A percentile compares a stretch with the other conserved stretches of the same genome.
phyloP scores from a whole-genome alignment of 2,329 filamentous ascomycete species.

The Colletotrichum cereale region DNA sequence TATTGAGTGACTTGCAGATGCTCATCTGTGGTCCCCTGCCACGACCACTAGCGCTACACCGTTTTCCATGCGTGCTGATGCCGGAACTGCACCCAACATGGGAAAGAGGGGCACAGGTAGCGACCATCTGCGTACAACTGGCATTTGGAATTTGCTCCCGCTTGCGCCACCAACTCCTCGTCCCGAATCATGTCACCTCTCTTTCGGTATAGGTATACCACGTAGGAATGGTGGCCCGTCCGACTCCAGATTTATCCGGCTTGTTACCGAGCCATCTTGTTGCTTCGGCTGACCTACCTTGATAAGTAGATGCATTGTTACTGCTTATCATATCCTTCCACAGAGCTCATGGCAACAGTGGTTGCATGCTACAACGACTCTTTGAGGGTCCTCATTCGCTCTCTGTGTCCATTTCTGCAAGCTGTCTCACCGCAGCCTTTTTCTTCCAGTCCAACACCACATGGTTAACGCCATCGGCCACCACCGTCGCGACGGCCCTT shows the following conservation, averaged over 20 bases:
- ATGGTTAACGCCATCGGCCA: neutral
- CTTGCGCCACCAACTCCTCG: neutral
- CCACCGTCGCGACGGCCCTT: neutral
- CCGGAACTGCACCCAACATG: slow-evolving; percentile 12
- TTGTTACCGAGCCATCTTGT: neutral
- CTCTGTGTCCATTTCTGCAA: neutral
- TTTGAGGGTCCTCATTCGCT: neutral
- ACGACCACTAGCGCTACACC: slow-evolving; percentile 39
- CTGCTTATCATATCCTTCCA: neutral
- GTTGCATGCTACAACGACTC: too few species aligned
- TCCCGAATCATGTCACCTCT: slow-evolving; percentile 2
- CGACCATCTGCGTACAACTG: slow-evolving; percentile 6
- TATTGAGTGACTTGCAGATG: slow-evolving; percentile 39
- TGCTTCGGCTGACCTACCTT: slow-evolving; percentile 4
- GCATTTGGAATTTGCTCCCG: neutral
- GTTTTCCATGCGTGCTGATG: slow-evolving; percentile 31
- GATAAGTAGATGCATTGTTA: neutral
- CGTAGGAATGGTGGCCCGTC: neutral
- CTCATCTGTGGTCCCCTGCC: slow-evolving; percentile 16
- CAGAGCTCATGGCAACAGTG: neutral
- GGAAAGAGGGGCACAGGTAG: slow-evolving; percentile 19
- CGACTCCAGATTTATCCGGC: neutral
- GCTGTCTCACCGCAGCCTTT: neutral
- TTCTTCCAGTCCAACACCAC: neutral
- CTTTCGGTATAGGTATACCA: neutral